A percentile compares a stretch with the other conserved stretches of the same genome.
Evolutionary conservation across 2,329 filamentous ascomycete genomes (phyloP).

Genomic region (Metarhizium guizhouense): DNA sequence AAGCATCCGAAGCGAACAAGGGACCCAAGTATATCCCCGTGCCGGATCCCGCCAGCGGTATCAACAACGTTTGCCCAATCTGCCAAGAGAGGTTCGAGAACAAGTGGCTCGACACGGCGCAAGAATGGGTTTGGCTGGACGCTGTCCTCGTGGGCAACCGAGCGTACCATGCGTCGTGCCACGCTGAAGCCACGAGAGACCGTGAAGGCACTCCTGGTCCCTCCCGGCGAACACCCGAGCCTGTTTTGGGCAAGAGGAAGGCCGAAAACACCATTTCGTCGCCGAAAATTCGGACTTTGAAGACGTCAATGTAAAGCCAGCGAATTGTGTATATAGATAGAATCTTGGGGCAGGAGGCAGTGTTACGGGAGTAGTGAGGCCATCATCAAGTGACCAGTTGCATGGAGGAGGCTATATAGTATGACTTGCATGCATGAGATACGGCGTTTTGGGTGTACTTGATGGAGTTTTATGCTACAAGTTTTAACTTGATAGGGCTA

Average conservation of each 20-base stretch:
- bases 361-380: not conserved
- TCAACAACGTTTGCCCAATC: slow-evolving; percentile 78
- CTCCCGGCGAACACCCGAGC: slow-evolving; percentile 49
- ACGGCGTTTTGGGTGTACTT: slow-evolving; percentile 1
- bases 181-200: slow-evolving; percentile 69
- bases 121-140: slow-evolving; percentile 97
- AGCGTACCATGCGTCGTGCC: slow-evolving; percentile 85
- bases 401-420: not conserved
- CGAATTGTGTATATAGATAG: not conserved
- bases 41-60: slow-evolving; percentile 65
- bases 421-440: slow-evolving; percentile 1
- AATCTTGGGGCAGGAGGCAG: not conserved
- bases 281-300: slow-evolving; percentile 27
- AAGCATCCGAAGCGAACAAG: slow-evolving; percentile 27
- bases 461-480: not conserved
- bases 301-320: slow-evolving; percentile 21
- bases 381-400: not conserved
- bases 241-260: slow-evolving; percentile 65
- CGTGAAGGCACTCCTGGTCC: slow-evolving; percentile 35
- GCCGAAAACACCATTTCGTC: slow-evolving; percentile 48
- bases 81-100: slow-evolving; percentile 94
- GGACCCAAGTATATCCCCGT: slow-evolving; percentile 67
- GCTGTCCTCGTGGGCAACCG: slow-evolving; percentile 68
- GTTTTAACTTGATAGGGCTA: not conserved
- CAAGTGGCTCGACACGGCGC: slow-evolving; percentile 82